Conservation (phyloP, 225 moss, liverwort and hornwort genomes). For the Pleurozium schreberi region DNA sequence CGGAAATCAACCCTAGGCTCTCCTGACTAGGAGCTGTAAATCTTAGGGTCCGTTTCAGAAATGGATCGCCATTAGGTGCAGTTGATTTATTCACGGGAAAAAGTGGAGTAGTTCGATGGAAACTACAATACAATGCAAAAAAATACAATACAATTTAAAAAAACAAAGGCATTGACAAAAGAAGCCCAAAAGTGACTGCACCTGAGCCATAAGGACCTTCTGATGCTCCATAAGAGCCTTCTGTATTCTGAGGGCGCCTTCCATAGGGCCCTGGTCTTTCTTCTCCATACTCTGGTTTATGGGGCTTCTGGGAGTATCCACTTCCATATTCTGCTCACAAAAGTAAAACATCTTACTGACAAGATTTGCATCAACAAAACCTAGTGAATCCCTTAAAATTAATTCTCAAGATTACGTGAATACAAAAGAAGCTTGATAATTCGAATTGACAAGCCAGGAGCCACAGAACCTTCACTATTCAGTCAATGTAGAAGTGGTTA, state of each 20-base stretch:
- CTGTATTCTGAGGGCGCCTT: not conserved
- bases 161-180: not conserved
- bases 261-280: constrained; percentile 10
- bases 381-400: not conserved
- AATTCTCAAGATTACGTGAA: not conserved
- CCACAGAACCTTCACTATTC: not conserved
- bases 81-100: not conserved
- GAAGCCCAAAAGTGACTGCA: not conserved
- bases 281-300: not conserved
- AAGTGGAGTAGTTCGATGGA: not conserved
- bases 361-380: not conserved
- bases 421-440: not conserved
- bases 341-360: not conserved
- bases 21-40: not conserved
- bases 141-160: too few relatives aligned
- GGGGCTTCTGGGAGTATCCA: not conserved
- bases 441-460: not conserved
- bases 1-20: not conserved
- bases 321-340: constrained; percentile 2
- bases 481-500: not conserved
- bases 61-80: not conserved
- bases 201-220: constrained; percentile 23
- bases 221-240: constrained; percentile 1
- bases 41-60: not conserved
- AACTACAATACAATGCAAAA: not conserved